phyloP scores from a whole-genome alignment of 352 stramenopile species.

The Phytophthora meadii region DNA sequence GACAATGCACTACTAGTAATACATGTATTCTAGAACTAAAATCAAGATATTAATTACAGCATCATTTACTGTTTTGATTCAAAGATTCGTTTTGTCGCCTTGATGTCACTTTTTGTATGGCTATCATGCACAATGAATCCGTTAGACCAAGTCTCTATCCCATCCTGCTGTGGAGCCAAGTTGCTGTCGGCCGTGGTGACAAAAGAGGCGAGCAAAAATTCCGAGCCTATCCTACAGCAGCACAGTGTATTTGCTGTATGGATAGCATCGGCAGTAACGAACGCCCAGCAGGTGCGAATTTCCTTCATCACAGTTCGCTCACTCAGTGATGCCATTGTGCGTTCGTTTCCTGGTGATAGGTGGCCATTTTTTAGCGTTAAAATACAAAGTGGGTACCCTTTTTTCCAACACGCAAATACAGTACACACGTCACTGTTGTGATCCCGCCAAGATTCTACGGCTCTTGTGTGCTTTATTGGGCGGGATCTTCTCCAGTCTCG shows the following conservation, averaged over 20 bases:
- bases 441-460: conserved; percentile 24
- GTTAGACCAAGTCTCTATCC: conserved; percentile 1
- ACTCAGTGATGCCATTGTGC: not conserved
- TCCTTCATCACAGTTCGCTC: not conserved
- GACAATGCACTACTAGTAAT: too few relatives aligned
- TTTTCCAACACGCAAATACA: conserved; percentile 26
- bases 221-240: not conserved
- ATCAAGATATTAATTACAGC: too few relatives aligned
- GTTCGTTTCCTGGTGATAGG: too few relatives aligned
- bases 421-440: not conserved
- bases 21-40: too few relatives aligned
- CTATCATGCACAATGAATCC: not conserved
- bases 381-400: conserved; percentile 28
- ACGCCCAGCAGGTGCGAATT: not conserved
- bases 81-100: not conserved
- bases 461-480: conserved; percentile 23
- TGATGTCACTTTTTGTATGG: conserved; percentile 2
- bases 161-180: not conserved
- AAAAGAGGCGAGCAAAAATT: conserved; percentile 4
- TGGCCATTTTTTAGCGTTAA: conserved; percentile 13
- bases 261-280: not conserved
- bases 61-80: too few relatives aligned
- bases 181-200: not conserved
- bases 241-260: too few relatives aligned
- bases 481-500: conserved; percentile 6